Conservation (phyloP, 1,284 basidiomycete genomes). For the Thelephora terrestris region DNA sequence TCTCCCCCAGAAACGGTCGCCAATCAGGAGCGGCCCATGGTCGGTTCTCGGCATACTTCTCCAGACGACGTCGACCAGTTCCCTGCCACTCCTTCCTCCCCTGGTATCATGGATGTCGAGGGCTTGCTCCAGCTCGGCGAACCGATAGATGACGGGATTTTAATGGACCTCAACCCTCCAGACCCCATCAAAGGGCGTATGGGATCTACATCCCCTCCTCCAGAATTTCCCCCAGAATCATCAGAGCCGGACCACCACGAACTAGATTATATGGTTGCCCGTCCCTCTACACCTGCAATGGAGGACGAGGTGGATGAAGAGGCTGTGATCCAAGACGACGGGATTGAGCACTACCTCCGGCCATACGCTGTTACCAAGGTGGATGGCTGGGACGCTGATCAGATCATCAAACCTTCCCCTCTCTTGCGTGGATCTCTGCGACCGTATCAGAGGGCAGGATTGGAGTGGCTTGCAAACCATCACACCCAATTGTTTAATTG, state of each 20-base stretch:
- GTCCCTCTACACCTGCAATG: not conserved
- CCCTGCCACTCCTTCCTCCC: not conserved
- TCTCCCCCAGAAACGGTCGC: slow-evolving; percentile 3
- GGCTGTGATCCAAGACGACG: slow-evolving; percentile 13
- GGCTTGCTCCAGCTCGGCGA: not conserved
- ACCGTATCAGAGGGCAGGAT: slow-evolving; percentile 89
- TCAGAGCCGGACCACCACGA: not conserved
- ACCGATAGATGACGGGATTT: not conserved
- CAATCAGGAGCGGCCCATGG: slow-evolving; percentile 14
- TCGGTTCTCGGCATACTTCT: slow-evolving; percentile 11
- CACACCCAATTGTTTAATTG: slow-evolving; percentile 87
- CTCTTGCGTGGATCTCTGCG: slow-evolving; percentile 82
- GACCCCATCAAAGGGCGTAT: not conserved
- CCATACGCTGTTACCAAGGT: slow-evolving; percentile 60
- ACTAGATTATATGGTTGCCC: not conserved
- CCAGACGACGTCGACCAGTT: slow-evolving; percentile 14
- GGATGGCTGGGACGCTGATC: slow-evolving; percentile 42
- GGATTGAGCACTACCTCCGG: slow-evolving; percentile 49
- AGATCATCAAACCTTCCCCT: slow-evolving; percentile 64
- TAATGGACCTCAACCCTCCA: too few species aligned
- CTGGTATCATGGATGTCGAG: not conserved
- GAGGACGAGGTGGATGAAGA: slow-evolving; percentile 11
- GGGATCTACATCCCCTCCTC: not conserved
- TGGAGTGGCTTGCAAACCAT: slow-evolving; percentile 92
- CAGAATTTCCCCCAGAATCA: not conserved